Base-by-base conservation (phyloP, 2,329 filamentous ascomycete genomes). In the Davidsoniella australis region DNA sequence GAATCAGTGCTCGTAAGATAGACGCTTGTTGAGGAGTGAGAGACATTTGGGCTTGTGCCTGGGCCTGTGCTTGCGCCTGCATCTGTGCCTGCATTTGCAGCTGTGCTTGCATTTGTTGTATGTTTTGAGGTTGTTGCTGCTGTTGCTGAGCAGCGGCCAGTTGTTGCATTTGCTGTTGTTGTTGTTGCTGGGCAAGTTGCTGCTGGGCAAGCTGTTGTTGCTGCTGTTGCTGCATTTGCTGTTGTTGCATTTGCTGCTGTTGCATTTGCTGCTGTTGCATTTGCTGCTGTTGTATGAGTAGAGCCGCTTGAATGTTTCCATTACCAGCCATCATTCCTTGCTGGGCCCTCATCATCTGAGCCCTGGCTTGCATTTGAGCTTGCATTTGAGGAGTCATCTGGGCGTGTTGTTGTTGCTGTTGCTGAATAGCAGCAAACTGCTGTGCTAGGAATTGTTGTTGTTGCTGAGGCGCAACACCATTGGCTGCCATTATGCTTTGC, bases 101-200 rank as follows among this genome's bases (percentile, higher is more conserved):
- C 45, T 18, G 18, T 18, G 52, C 51, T 42, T 53, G 55, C 41
- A 37, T 56, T 56, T 29, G 41, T 4, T 29, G 26, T 6, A 29
- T 9, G 10, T 29, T 29, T 10, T 29, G 26, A 9, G 26, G 26
- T 12, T 17, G 17, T 17, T 17, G 17, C 17, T 17, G 17, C 17
- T 38, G 33, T 17, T 49, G 45, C 16, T 48, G 26, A 29, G 26
- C 39, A 59, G 58, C 59, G 62, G 62, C 45, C 63, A n/a, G 5
- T 42, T 48, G 65, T 61, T 20, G 20, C 20, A 69, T 63, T 36
- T 63, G 64, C 53, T 70, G 68, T 47, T 68, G 66, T 38, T 68
- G 46, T 9, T 54, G 55, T 44, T 60, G 60, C 50, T 63, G 60
- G 45, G 61, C 58, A 53, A 61, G 56, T 45, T 62, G 56, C 53